phyloP scores from a whole-genome alignment of 2,329 filamentous ascomycete genomes.

The Didymella pomorum region DNA sequence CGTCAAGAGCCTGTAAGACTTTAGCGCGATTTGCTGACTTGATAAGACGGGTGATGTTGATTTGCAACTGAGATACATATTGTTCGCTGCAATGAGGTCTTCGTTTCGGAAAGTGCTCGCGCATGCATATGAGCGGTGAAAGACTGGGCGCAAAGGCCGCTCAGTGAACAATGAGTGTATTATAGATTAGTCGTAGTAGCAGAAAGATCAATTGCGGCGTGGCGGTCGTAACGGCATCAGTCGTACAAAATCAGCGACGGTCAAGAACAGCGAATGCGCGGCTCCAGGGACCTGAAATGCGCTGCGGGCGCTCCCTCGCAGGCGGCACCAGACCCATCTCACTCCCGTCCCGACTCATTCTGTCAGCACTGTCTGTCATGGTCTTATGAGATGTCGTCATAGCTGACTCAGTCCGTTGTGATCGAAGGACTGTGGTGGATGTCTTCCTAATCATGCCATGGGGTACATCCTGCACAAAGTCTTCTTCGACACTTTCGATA shows the following conservation, averaged over 20 bases:
- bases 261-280: constrained; percentile 22
- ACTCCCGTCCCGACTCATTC: constrained; percentile 15
- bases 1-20: not conserved
- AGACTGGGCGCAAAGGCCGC: not conserved
- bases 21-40: not conserved
- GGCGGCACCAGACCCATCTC: constrained; percentile 17
- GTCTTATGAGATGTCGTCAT: constrained; percentile 8
- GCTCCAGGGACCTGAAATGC: constrained; percentile 25
- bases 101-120: not conserved
- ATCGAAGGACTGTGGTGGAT: not conserved
- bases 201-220: not conserved
- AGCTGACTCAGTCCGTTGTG: not conserved
- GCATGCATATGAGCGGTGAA: not conserved
- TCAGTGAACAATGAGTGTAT: not conserved
- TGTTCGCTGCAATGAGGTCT: not conserved
- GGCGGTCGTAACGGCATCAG: not conserved
- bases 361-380: constrained; percentile 2
- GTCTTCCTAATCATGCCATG: constrained; percentile 4
- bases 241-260: not conserved
- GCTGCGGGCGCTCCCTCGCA: constrained; percentile 9
- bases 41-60: not conserved
- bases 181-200: not conserved
- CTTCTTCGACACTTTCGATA: not conserved
- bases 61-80: not conserved
- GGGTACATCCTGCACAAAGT: constrained; percentile 1